Percentiles rank a stretch among this genome's conserved stretches.
These are phyloP conservation scores for Ceratobasidium sp. DNA, from an alignment of 1,284 basidiomycete genomes.

Conservation along the genomic window DNA sequence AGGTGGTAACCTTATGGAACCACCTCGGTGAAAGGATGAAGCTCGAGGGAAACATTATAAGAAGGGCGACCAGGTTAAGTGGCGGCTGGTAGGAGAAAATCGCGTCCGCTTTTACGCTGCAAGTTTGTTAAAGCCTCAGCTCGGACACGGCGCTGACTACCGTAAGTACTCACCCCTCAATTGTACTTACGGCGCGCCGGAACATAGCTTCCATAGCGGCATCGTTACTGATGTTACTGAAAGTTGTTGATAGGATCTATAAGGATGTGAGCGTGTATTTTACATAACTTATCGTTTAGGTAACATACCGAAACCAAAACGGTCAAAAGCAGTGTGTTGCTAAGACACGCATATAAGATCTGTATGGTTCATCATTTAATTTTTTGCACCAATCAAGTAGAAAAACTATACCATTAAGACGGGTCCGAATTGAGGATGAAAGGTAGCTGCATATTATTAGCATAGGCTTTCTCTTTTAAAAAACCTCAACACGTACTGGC, in stretches of 20 bases:
- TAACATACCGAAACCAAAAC: conserved; percentile 54
- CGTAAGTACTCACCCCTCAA: conserved; percentile 76
- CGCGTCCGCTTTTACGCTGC: conserved; percentile 85
- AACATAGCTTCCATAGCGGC: conserved; percentile 95
- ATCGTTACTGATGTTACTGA: conserved; percentile 90
- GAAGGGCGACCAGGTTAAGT: conserved; percentile 84
- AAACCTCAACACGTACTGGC: conserved; percentile 65
- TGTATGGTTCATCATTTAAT: neutral
- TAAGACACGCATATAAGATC: conserved; percentile 45
- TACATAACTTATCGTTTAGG: conserved; percentile 63
- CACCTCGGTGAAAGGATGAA: conserved; percentile 71
- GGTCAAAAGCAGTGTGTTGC: conserved; percentile 19
- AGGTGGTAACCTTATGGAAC: conserved; percentile 57
- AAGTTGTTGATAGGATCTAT: conserved; percentile 93
- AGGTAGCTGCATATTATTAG: conserved; percentile 61
- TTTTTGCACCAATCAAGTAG: neutral
- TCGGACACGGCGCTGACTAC: conserved; percentile 45
- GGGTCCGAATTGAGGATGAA: conserved; percentile 88
- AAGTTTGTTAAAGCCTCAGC: conserved; percentile 52
- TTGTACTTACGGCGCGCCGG: conserved; percentile 87
- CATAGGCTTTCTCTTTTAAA: conserved; percentile 16
- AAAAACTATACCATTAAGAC: conserved; percentile 74
- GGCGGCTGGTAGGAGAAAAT: conserved; percentile 95
- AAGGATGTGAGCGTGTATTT: conserved; percentile 82
- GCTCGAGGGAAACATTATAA: conserved; percentile 84